These are phyloP conservation scores for Zygosaccharomyces bisporus DNA, from an alignment of 805 yeast genomes.

Conservation along the genomic window DNA sequence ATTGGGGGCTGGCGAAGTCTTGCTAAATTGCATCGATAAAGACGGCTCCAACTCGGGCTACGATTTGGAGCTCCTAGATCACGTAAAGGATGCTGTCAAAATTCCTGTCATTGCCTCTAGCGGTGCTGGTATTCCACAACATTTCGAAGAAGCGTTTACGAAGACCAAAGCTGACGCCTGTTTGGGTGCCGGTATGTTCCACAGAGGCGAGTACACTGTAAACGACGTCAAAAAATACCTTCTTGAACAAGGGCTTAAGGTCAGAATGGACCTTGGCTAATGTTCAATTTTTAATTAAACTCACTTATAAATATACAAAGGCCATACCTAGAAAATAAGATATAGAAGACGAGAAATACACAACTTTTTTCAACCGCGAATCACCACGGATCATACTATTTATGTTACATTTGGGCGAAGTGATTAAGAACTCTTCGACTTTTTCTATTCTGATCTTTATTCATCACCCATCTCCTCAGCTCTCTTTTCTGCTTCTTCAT, in stretches of 20 bases:
- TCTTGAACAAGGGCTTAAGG: conserved; percentile 57
- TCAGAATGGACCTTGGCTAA: conserved; percentile 53
- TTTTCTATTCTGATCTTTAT: background rate
- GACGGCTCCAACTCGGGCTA: conserved; percentile 96
- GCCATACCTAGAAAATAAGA: conserved; percentile 2
- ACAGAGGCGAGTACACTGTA: conserved; percentile 89
- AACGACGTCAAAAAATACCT: conserved; percentile 73
- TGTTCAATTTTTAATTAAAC: conserved; percentile 1
- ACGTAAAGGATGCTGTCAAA: conserved; percentile 67
- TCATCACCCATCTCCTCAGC: conserved; percentile 51
- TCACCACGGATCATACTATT: background rate
- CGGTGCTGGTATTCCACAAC: conserved; percentile 94
- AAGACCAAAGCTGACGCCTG: conserved; percentile 92
- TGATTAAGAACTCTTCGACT: background rate
- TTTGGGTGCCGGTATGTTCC: conserved; percentile 98
- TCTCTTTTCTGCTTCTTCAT: conserved; percentile 42
- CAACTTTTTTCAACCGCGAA: background rate
- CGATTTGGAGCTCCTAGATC: conserved; percentile 78
- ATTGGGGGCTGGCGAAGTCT: conserved; percentile 93
- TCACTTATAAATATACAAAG: conserved; percentile 5
- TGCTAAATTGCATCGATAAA: conserved; percentile 91
- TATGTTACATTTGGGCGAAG: conserved; percentile 3
- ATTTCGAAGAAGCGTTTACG: conserved; percentile 82
- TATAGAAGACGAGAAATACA: background rate
- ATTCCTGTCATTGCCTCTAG: conserved; percentile 97